Conservation (phyloP, 345 rosid genomes). For the Syzygium aqueum region DNA sequence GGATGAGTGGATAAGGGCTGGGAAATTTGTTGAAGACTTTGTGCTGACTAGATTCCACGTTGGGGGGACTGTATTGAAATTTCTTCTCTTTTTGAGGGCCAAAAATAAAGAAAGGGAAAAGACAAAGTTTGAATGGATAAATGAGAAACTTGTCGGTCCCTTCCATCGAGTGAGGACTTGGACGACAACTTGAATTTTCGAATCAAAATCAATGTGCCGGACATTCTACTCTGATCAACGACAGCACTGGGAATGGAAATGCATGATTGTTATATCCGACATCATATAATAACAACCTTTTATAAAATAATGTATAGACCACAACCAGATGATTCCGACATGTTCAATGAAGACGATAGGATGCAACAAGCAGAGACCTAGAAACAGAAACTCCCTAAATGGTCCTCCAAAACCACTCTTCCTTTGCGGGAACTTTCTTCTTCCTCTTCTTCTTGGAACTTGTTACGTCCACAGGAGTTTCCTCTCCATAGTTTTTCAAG, state of each 20-base stretch:
- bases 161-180: background rate
- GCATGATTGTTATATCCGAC: background rate
- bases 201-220: background rate
- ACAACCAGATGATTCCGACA: no score
- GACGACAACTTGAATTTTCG: background rate
- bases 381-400: no score
- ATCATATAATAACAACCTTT: background rate
- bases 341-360: no score
- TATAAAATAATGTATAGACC: no score
- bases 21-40: background rate
- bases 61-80: background rate
- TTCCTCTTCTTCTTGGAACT: no score
- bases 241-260: background rate
- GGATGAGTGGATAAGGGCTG: background rate
- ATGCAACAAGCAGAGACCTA: no score
- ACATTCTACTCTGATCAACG: background rate
- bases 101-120: background rate
- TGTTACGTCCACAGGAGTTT: no score
- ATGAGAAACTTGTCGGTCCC: background rate
- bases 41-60: background rate
- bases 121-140: background rate
- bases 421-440: no score
- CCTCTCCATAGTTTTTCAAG: no score
- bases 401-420: no score
- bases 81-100: background rate